Evolutionary conservation across 148 eudicot species (phyloP).

Genomic region (Vaccinium macrocarpon): DNA sequence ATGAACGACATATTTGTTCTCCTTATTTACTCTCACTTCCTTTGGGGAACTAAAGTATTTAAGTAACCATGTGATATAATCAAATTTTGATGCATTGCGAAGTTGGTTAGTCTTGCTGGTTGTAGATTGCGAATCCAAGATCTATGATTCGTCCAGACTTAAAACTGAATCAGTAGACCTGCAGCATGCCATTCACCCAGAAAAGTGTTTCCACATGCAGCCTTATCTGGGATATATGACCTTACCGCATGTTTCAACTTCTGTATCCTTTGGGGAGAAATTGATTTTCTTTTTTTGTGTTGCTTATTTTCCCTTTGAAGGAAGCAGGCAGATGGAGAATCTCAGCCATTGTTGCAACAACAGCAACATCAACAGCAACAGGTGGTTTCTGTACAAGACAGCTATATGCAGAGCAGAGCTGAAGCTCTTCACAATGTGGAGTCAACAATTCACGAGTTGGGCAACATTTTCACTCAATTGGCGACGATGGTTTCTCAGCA

Average conservation of each 20-base stretch:
- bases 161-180: not conserved
- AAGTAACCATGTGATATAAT: not conserved
- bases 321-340: slow-evolving; percentile 54
- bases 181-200: not conserved
- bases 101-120: not conserved
- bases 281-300: not conserved
- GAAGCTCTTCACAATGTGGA: slow-evolving; percentile 79
- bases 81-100: not conserved
- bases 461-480: slow-evolving; percentile 61
- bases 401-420: slow-evolving; percentile 77
- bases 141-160: not conserved
- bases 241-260: not conserved
- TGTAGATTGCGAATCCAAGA: not conserved
- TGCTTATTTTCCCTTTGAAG: slow-evolving; percentile 23
- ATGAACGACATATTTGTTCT: not conserved
- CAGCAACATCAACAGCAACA: slow-evolving; percentile 57
- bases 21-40: not conserved
- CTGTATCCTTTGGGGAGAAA: not conserved
- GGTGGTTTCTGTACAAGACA: slow-evolving; percentile 67
- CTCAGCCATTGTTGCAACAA: slow-evolving; percentile 51
- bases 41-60: not conserved
- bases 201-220: not conserved
- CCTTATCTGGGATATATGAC: not conserved
- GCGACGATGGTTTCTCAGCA: slow-evolving; percentile 76
- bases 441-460: slow-evolving; percentile 69